Evolutionary conservation across 1,284 basidiomycete genomes (phyloP), one percentile per base, ranked within the genome.

Genomic region (Ustilago lituana): DNA sequence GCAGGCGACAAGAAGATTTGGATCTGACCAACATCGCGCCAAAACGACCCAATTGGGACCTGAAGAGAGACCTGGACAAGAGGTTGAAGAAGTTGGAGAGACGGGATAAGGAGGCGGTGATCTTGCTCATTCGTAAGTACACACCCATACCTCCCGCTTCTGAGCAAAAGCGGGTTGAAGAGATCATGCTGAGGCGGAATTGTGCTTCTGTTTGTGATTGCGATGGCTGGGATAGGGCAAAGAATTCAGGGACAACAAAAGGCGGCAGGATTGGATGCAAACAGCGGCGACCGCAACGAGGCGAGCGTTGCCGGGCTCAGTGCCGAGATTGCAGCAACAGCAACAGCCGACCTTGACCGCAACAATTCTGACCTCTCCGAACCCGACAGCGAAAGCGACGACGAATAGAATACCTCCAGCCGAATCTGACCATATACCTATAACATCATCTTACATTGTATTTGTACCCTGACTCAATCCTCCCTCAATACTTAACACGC

Each of bases 1-100:
- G 88, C 73, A 88, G 88, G 65, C 85, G 93, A 73, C 87, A 87
- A 1, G 91, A 96, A 83, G 94, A 98, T 74, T 85, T 98, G 69
- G 93, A 98, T 79, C 86, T 98, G 23, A 91, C 93, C 81, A 98
- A 96, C 80, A 97, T 98, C 71, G 94, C 94, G 23, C 95, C 95
- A 1, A 95, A 94, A 85, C 87, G 93, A 45, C 89, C 91, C 10
- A 98, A 98, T 82, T 98, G 95, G 94, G 95, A 98, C 83, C 85
- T 98, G 69, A 97, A 95, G 83, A 88, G 94, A 43, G 93, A 97
- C 79, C 89, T 94, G 84, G 91, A 93, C 55, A 92, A 91, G 84
- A 91, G 94, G 78, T 85, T 95, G 49, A 86, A 88, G 11, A 94
- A 90, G 81, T 85, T 98, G n/a, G 92, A 96, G 79, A 86, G 91